phyloP scores from a whole-genome alignment of 2,329 filamentous ascomycete species.

The Penicillium sp. region DNA sequence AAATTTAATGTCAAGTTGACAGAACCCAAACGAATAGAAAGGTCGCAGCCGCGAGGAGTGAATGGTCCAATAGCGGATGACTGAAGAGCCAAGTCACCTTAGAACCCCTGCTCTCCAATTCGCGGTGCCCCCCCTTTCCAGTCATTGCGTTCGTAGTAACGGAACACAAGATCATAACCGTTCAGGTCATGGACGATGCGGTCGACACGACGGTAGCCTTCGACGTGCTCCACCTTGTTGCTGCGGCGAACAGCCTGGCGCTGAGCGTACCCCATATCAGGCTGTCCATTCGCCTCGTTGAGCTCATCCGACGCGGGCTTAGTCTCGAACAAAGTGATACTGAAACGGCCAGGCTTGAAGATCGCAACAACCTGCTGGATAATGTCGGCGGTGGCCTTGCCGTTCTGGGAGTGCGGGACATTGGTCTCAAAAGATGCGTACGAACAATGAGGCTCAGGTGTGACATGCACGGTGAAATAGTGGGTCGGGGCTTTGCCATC shows the following conservation, averaged over 20 bases:
- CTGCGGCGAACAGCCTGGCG: conserved; percentile 45
- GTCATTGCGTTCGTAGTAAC: conserved; percentile 90
- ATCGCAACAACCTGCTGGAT: conserved; percentile 92
- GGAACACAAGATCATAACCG: conserved; percentile 93
- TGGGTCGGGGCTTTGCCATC: conserved; percentile 62
- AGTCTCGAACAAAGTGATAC: conserved; percentile 91
- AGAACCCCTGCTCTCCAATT: conserved; percentile 53
- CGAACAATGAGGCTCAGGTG: conserved; percentile 92
- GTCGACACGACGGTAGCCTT: conserved; percentile 85
- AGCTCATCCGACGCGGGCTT: conserved; percentile 56
- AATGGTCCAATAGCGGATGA: neutral
- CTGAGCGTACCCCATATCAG: conserved; percentile 43
- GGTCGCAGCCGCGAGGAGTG: conserved; percentile 11
- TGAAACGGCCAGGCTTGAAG: conserved; percentile 97
- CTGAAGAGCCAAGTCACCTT: conserved; percentile 1
- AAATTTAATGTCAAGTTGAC: conserved; percentile 1
- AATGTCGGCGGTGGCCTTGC: conserved; percentile 83
- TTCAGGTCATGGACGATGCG: conserved; percentile 97
- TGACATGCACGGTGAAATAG: conserved; percentile 98
- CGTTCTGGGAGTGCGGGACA: conserved; percentile 82
- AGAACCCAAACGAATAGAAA: conserved; percentile 13
- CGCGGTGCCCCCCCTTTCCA: conserved; percentile 66
- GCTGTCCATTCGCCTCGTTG: conserved; percentile 29
- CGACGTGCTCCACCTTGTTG: conserved; percentile 69
- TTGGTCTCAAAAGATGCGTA: conserved; percentile 99